These are phyloP conservation scores for Panicum miliaceum DNA, from an alignment of 176 grass and related monocot species.

Conservation along the genomic window DNA sequence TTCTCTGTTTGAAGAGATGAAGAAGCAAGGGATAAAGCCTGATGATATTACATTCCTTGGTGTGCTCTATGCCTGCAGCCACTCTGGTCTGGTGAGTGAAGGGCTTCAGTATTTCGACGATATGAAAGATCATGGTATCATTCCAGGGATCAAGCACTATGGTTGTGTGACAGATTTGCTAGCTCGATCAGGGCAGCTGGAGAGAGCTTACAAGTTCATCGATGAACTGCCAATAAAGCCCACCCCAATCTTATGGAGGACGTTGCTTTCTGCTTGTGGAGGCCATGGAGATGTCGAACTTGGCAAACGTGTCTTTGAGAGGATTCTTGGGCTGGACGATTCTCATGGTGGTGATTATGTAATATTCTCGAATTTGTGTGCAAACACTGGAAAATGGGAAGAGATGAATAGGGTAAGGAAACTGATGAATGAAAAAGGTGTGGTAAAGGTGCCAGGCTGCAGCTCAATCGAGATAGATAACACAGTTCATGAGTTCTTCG, in stretches of 20 bases:
- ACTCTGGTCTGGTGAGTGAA: constrained; percentile 69
- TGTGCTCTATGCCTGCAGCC: constrained; percentile 73
- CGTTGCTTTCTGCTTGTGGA: constrained; percentile 73
- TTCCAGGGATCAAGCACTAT: constrained; percentile 72
- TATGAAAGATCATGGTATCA: constrained; percentile 55
- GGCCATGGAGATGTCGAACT: constrained; percentile 45
- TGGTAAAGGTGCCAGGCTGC: constrained; percentile 75
- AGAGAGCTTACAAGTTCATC: constrained; percentile 68
- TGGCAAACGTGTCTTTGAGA: constrained; percentile 62
- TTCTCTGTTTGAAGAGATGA: constrained; percentile 66
- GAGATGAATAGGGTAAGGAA: constrained; percentile 71
- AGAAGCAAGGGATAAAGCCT: constrained; percentile 61
- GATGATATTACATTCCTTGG: constrained; percentile 66
- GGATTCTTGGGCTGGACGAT: constrained; percentile 77
- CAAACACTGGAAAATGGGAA: constrained; percentile 66
- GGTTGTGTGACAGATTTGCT: constrained; percentile 77
- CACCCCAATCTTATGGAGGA: constrained; percentile 72
- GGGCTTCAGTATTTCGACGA: constrained; percentile 65
- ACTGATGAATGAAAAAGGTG: constrained; percentile 68
- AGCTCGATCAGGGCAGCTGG: constrained; percentile 65
- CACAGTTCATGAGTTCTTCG: constrained; percentile 76
- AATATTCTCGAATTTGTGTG: constrained; percentile 76
- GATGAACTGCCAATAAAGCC: constrained; percentile 63
- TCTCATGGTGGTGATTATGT: constrained; percentile 80
- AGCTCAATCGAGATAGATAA: constrained; percentile 81